Evolutionary conservation across 1,284 basidiomycete genomes (phyloP), one percentile per base, ranked within the genome.

Genomic region (Cutaneotrichosporon cavernicola): DNA sequence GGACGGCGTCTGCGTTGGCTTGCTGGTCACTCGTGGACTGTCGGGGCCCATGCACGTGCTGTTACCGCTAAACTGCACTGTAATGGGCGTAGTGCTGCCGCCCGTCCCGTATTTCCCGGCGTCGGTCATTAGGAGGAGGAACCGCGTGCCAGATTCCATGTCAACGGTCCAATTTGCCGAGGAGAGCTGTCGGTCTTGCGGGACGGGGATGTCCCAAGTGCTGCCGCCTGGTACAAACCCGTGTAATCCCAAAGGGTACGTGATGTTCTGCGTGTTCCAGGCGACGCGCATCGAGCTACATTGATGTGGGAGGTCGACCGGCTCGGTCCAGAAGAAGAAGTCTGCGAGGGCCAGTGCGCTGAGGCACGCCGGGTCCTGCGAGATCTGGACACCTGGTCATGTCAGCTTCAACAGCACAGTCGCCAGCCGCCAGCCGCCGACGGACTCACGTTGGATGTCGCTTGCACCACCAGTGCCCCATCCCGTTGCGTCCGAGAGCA

Each of bases 61-160:
- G 55, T 66, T 63, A 2, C 68, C 68, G 51, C 64, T 66, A 22
- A 58, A 64, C 18, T 55, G 47, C 4, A 76, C 75, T 5, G 68
- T 71, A 36, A 72, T 64, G 13, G 77, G 58, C 5, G 46, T 31
- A 0, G 73, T 72, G 14, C 73, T 74, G 16, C 77, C 77, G 6
- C 77, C 77, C 1, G 76, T 76, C 43, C 71, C 69, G 50, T 72
- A 71, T 31, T 53, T 60, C 14, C 77, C 75, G 6, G 63, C 60
- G 60, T 78, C 73, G n/a, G 69, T 62, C 77, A 79, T 79, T 59
- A 74, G 62, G 1, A 79, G 66, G 11, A 78, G 36, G 56, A 73
- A 75, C 56, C 70, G 50, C 3, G 77, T 79, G 4, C 72, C 72
- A 2, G 61, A 36, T 11, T 64, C 62, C 16, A 79, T 73, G 61